A percentile compares a stretch with the other conserved stretches of the same genome.
These are phyloP conservation scores for Plasmodium malariae DNA, from an alignment of 169 alveolate species.

Conservation along the genomic window DNA sequence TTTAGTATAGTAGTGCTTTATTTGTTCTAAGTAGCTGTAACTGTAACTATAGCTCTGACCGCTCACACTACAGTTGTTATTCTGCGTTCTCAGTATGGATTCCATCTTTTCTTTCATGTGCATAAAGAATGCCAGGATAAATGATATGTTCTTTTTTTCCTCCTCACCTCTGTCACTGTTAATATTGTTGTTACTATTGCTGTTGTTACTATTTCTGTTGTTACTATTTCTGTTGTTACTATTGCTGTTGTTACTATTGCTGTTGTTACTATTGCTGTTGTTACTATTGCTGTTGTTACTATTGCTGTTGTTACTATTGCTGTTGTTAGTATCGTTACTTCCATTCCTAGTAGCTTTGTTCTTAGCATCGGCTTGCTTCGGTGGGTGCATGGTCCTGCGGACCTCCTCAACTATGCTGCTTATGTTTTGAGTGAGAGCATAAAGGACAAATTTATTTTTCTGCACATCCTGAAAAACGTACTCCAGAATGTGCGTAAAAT, in stretches of 20 bases:
- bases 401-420: neutral
- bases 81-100: neutral
- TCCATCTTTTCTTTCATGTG: conserved; percentile 10
- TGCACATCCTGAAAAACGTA: neutral
- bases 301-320: neutral
- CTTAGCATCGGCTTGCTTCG: neutral
- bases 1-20: conserved; percentile 3
- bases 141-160: neutral
- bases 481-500: conserved; percentile 34
- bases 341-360: neutral
- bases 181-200: neutral
- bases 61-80: neutral
- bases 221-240: neutral
- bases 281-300: neutral
- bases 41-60: neutral
- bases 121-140: conserved; percentile 24
- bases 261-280: neutral
- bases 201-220: neutral
- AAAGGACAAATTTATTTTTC: conserved; percentile 15
- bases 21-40: neutral
- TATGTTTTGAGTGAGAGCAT: conserved; percentile 11
- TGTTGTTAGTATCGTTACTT: neutral
- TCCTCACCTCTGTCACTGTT: neutral
- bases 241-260: neutral
- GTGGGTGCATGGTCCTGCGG: no score